Evolutionary conservation across 805 yeast species (phyloP).

Genomic region (Candida wancherniae): DNA sequence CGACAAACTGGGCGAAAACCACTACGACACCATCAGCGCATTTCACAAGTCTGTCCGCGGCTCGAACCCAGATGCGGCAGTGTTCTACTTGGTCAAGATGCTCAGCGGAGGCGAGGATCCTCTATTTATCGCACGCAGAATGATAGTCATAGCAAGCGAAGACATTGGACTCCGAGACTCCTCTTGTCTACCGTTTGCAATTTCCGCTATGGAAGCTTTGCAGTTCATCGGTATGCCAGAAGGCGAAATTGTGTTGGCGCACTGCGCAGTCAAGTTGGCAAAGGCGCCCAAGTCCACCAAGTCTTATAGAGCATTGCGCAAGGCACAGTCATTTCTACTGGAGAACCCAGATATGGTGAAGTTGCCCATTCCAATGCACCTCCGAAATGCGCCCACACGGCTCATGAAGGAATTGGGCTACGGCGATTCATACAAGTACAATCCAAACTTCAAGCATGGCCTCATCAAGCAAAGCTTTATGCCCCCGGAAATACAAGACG

Average conservation of each 20-base stretch:
- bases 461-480: conserved; percentile 68
- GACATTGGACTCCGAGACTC: conserved; percentile 88
- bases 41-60: conserved; percentile 93
- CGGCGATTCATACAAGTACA: conserved; percentile 80
- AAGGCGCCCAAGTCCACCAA: conserved; percentile 81
- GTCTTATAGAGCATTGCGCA: conserved; percentile 74
- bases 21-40: conserved; percentile 93
- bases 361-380: conserved; percentile 71
- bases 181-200: conserved; percentile 77
- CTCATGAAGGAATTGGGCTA: conserved; percentile 89
- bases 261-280: conserved; percentile 88
- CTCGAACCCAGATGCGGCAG: conserved; percentile 80
- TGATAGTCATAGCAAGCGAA: conserved; percentile 93
- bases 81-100: conserved; percentile 86
- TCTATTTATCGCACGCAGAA: conserved; percentile 77
- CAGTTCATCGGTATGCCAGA: conserved; percentile 94
- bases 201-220: conserved; percentile 79
- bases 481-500: conserved; percentile 48
- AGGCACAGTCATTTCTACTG: conserved; percentile 54
- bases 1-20: conserved; percentile 86
- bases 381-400: conserved; percentile 91
- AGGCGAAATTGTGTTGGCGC: conserved; percentile 82
- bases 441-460: conserved; percentile 75
- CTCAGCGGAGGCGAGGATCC: conserved; percentile 93
- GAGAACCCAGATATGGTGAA: conserved; percentile 56